Percentiles rank a stretch among this genome's conserved stretches.
These are phyloP conservation scores for Poteriospumella lacustris DNA, from an alignment of 108 stramenopile genomes.

Conservation along the genomic window DNA sequence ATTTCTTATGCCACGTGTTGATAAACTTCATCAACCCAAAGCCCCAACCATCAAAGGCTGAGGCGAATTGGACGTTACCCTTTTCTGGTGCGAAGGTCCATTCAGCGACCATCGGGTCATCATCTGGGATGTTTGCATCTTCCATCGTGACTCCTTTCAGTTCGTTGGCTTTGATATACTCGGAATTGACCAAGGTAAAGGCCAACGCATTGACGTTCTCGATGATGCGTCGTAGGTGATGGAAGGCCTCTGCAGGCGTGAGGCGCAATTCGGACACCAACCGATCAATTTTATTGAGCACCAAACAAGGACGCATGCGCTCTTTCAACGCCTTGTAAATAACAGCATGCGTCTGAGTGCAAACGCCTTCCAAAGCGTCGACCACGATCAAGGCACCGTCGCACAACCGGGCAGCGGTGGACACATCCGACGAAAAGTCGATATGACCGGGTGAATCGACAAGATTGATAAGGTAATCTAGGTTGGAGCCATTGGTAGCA, in stretches of 20 bases:
- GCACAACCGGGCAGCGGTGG: conserved; percentile 78
- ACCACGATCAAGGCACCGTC: conserved; percentile 89
- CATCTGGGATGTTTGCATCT: conserved; percentile 31
- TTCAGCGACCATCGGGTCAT: conserved; percentile 13
- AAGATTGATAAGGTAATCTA: conserved; percentile 74
- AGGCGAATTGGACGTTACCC: conserved; percentile 90
- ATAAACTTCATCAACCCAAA: conserved; percentile 70
- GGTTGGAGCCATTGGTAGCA: neutral
- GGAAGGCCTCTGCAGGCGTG: conserved; percentile 76
- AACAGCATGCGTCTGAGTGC: conserved; percentile 85
- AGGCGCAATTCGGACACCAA: conserved; percentile 49
- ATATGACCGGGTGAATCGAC: conserved; percentile 96
- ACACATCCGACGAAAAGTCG: conserved; percentile 89
- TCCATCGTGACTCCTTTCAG: conserved; percentile 19
- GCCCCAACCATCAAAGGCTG: conserved; percentile 89
- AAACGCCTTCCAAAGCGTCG: conserved; percentile 90
- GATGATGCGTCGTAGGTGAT: conserved; percentile 73
- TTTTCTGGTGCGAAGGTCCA: conserved; percentile 87
- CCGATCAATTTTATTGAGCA: conserved; percentile 56
- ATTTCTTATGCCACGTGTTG: conserved; percentile 34
- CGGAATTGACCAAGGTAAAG: conserved; percentile 38
- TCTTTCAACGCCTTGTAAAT: conserved; percentile 81
- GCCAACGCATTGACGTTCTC: conserved; percentile 84
- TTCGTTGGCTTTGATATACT: neutral
- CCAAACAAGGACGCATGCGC: conserved; percentile 76